Evolutionary conservation across 176 grass and related monocot species (phyloP), one percentile per base, ranked within the genome.

Genomic region (Ensete ventricosum): DNA sequence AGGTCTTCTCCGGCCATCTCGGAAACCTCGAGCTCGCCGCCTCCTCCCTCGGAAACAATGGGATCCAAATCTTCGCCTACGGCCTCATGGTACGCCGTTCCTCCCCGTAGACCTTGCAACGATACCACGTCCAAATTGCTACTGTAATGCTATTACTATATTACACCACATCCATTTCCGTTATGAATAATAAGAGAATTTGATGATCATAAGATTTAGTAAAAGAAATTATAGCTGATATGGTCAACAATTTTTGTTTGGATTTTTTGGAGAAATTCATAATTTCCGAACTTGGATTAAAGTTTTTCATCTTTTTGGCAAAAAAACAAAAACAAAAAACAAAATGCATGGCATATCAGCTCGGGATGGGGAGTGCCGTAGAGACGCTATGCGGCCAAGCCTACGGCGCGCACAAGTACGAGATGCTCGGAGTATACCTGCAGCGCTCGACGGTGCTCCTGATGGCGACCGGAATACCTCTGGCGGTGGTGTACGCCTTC

Each of bases 331-430:
- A n/a, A n/a, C n/a, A n/a, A n/a, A n/a, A n/a, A n/a, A n/a, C n/a
- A n/a, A 34, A 34, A 34, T 34, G 29, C 34, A 6, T 43, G 4
- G 6, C 34, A 43, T 34, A 34, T 43, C 73, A 96, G 92, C 80
- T 96, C 11, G 92, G 92, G 9, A 96, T 96, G 92, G 92, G 92
- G 21, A 92, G 92, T 73, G 92, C 92, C 50, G 87, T 96, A 68
- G 89, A 96, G 85, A 96, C 92, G 75, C 89, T 96, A 50, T 96
- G 92, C 55, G 92, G 92, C 24, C 89, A 96, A 69, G 89, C 92
- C 43, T 92, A 88, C 63, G 92, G 92, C 26, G 92, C 87, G 1
- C 77, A 85, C 52, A 92, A 85, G 75, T 81, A 89, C 76, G 92
- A 87, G 69, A 96, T 92, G 92, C 82, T 96, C 34, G 89, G 92